Evolutionary conservation across 805 yeast genomes (phyloP), one percentile per base, ranked within the genome.

Genomic region (Saccharomycopsis vini): DNA sequence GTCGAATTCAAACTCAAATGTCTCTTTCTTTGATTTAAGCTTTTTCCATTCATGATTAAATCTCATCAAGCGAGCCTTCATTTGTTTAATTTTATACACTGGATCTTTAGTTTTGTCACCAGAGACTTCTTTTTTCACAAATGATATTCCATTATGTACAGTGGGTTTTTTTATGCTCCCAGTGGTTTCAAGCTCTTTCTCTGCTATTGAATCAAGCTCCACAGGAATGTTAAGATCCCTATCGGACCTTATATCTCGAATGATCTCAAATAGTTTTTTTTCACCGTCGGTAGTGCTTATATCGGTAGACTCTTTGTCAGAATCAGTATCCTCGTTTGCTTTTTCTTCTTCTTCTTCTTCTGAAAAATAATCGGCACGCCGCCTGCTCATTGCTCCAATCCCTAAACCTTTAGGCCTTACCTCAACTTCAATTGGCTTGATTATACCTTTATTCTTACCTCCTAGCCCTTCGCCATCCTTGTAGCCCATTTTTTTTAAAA

Each of bases 401-500:
- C 96, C 96, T 16, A 75, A 62, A 1, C 86, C 80, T 35, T 71
- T 73, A 0, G 84, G 82, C 32, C 92, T 63, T 24, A 73, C 58
- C 42, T 72, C 71, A 3, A 84, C 81, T 49, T 84, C 81, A 5
- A 90, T 77, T 0, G 97, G 97, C n/a, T 71, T 75, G 0, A 71
- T 69, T 1, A 87, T 86, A 36, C 98, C 98, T 40, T 71, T 71
- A 1, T 78, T 75, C 20, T 68, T 59, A 4, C 65, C 64, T 2
- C 98, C 98, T n/a, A 90, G 69, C 0, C 97, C 97, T 54, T 73
- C 67, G 0, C 98, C 97, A 33, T 73, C 73, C 5, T 71, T 70
- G 61, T 85, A 89, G 0, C 98, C 98, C 97, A 90, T 89, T 50
- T 77, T 73, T 48, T 76, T 68, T 63, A 90, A 60, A 40, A 90